These are phyloP conservation scores for Microbotryum silenes-acaulis DNA, from an alignment of 1,284 basidiomycete species.

Conservation along the genomic window DNA sequence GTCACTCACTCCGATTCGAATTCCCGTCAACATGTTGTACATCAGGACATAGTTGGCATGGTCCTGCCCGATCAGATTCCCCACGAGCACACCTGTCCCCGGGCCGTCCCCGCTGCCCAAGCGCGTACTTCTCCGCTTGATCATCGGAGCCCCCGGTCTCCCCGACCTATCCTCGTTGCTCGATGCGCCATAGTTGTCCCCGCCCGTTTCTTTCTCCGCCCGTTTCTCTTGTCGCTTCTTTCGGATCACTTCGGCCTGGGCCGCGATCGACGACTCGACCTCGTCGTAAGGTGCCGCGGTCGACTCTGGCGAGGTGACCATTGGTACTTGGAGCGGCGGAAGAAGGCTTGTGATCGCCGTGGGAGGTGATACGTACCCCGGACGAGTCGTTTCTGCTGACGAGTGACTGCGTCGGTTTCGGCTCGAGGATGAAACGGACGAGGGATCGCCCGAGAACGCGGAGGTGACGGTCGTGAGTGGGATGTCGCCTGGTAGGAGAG, in stretches of 20 bases:
- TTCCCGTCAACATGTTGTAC: conserved; percentile 99
- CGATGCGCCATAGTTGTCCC: not conserved
- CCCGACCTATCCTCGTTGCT: not conserved
- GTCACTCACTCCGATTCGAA: conserved; percentile 77
- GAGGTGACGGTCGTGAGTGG: too few species aligned
- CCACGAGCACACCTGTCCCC: conserved; percentile 58
- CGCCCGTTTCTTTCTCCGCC: conserved; percentile 9
- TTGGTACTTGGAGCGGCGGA: too few species aligned
- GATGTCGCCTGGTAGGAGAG: not conserved
- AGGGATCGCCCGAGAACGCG: too few species aligned
- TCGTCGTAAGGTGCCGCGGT: conserved; percentile 12
- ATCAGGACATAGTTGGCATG: conserved; percentile 98
- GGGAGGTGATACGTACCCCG: too few species aligned
- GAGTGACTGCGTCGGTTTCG: too few species aligned
- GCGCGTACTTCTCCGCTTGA: not conserved
- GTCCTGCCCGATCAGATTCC: conserved; percentile 91
- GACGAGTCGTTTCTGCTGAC: too few species aligned
- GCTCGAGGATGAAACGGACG: too few species aligned
- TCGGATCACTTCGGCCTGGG: conserved; percentile 25
- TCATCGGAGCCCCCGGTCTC: not conserved
- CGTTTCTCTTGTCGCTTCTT: conserved; percentile 24
- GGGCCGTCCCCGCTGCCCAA: not conserved
- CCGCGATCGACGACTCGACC: conserved; percentile 24
- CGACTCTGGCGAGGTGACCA: too few species aligned
- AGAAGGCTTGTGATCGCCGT: too few species aligned